phyloP scores from a whole-genome alignment of 139 green algal species.

The Coelastrella sp. region DNA sequence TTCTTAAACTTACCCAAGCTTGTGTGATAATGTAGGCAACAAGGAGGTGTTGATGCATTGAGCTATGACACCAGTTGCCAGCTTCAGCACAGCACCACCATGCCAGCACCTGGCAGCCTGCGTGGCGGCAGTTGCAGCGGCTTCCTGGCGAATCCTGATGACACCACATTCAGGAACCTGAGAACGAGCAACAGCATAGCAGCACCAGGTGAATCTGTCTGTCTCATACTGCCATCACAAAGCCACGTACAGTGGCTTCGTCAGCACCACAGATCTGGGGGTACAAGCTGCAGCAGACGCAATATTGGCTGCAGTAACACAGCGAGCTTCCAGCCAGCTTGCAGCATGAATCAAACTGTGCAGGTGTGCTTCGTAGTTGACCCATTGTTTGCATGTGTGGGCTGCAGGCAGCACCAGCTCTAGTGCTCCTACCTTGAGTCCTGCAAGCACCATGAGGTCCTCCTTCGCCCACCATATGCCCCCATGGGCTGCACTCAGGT shows the following conservation, averaged over 20 bases:
- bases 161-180: neutral
- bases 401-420: too few relatives aligned
- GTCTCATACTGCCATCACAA: too few relatives aligned
- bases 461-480: constrained; percentile 26
- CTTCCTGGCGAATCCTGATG: neutral
- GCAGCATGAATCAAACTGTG: too few relatives aligned
- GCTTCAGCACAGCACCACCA: constrained; percentile 19
- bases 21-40: neutral
- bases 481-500: neutral
- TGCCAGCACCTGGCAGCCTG: neutral
- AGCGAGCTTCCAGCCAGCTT: too few relatives aligned
- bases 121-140: neutral
- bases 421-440: neutral
- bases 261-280: too few relatives aligned
- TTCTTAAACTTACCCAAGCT: too few relatives aligned
- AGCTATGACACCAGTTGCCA: neutral
- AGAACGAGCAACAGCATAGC: neutral
- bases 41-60: neutral
- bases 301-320: too few relatives aligned
- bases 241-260: too few relatives aligned
- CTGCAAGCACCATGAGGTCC: neutral
- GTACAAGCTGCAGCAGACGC: too few relatives aligned
- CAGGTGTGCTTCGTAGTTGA: too few relatives aligned
- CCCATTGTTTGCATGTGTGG: too few relatives aligned
- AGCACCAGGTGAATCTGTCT: neutral